Evolutionary conservation across 371 early-diverging fungal genomes (phyloP), one percentile per base, ranked within the genome.

Genomic region (Mucor indicus): DNA sequence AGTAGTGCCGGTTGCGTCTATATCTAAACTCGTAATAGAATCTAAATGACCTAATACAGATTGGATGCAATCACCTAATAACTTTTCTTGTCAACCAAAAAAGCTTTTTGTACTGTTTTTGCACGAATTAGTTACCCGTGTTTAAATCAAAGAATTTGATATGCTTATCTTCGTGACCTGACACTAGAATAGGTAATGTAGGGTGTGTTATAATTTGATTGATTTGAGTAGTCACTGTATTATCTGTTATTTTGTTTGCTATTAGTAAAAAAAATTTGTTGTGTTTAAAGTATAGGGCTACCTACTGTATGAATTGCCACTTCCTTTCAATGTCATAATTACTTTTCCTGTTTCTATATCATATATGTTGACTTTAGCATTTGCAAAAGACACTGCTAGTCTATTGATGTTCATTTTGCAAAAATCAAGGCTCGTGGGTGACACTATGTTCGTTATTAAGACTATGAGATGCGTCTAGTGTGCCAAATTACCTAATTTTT

Each of bases 91-190:
- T 8, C 10, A 2, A 24, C 38, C 39, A 33, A 33, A 13, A 9
- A 33, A 9, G 11, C 10, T 12, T 44, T 21, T 7, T 30, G 13
- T 29, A 7, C 30, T 44, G 40, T 25, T 43, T 38, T 36, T 10
- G 9, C 15, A 15, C 21, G n/a, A n/a, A n/a, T n/a, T 40, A 3
- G 48, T 44, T 72, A 80, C 89, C 91, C 27, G 79, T 69, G 36
- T 81, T 84, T 5, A 85, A 30, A 58, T 94, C 92, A 67, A 79
- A 91, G 38, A 89, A 79, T 52, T 90, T 77, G 37, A 94, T 81
- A 33, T 77, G 76, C 19, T 81, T 60, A 62, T 94, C 92, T 55
- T 92, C 92, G 63, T 90, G 88, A 10, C 81, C 92, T 3, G 91
- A 79, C 20, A 91, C 71, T 16, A 86, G 55, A 31, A 90, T 35